Conservation (phyloP, 148 eudicot species). For the Rhododendron molle region DNA sequence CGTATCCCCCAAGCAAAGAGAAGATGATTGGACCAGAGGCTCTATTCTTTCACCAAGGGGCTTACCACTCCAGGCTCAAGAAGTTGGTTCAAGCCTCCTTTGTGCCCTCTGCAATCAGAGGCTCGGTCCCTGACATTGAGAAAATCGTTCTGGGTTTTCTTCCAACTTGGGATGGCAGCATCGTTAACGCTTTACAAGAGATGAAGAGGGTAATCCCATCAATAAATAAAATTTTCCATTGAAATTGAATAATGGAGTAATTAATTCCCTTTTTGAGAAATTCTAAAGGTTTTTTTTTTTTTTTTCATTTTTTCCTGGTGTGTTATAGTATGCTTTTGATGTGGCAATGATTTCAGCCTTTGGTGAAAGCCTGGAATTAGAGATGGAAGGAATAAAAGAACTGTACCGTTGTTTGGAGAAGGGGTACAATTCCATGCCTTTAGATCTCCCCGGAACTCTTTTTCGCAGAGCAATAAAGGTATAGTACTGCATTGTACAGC, state of each 20-base stretch:
- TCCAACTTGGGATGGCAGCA: constrained; percentile 43
- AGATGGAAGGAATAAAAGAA: constrained; percentile 49
- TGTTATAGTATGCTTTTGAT: constrained; percentile 67
- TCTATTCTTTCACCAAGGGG: constrained; percentile 84
- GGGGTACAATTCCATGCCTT: constrained; percentile 96
- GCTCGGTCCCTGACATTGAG: constrained; percentile 42
- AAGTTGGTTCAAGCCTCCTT: constrained; percentile 58
- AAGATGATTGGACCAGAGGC: constrained; percentile 79
- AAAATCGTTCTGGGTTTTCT: constrained; percentile 50
- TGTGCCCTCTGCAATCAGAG: constrained; percentile 41
- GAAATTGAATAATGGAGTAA: neutral
- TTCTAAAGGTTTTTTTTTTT: neutral
- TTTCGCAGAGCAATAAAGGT: constrained; percentile 59
- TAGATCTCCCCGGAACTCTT: constrained; percentile 74
- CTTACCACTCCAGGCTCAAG: constrained; percentile 62
- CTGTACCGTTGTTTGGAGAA: constrained; percentile 62
- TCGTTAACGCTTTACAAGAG: constrained; percentile 60
- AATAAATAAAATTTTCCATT: neutral
- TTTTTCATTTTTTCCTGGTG: neutral
- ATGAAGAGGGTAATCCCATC: constrained; percentile 62
- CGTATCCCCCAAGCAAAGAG: constrained; percentile 82
- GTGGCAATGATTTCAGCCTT: constrained; percentile 79
- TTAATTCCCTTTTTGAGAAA: too few relatives aligned
- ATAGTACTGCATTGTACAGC: neutral
- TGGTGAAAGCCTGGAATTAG: constrained; percentile 47